Percentiles rank a stretch among this genome's conserved stretches.
Conservation (phyloP, 202 grass and related monocot genomes). For the Bolboschoenoplectus hybrid region DNA sequence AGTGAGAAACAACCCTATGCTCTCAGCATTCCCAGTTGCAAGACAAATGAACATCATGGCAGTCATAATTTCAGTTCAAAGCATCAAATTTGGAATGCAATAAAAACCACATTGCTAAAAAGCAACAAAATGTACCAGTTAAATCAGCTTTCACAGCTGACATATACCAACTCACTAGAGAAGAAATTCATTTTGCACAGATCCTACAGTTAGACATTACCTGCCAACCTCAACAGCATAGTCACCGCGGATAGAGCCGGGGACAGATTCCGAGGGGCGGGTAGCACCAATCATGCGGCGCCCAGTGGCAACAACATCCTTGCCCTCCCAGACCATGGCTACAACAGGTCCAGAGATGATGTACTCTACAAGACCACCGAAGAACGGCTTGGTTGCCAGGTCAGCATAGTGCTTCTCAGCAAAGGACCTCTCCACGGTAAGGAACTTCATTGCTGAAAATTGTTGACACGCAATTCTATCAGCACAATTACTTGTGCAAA, state of each 20-base stretch:
- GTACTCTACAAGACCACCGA: conserved; percentile 78
- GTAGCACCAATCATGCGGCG: conserved; percentile 94
- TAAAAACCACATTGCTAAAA: neutral
- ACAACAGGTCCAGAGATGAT: conserved; percentile 95
- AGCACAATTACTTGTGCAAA: neutral
- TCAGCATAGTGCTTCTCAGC: conserved; percentile 98
- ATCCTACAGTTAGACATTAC: conserved; percentile 45
- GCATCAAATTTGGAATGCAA: neutral
- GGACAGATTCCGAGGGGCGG: conserved; percentile 68
- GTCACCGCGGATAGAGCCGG: conserved; percentile 91
- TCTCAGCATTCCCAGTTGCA: neutral
- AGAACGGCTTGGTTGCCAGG: conserved; percentile 89
- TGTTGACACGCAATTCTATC: neutral
- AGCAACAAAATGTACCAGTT: neutral
- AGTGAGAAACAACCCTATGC: neutral
- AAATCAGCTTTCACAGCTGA: neutral
- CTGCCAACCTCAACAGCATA: conserved; percentile 93
- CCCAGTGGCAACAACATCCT: conserved; percentile 78
- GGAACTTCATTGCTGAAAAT: conserved; percentile 72
- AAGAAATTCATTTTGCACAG: neutral
- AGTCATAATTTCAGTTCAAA: neutral
- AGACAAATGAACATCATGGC: neutral
- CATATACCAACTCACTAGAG: neutral
- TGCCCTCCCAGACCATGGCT: conserved; percentile 98
- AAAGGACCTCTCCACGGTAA: conserved; percentile 83